These are phyloP conservation scores for Cladosporium sp. DNA, from an alignment of 2,329 filamentous ascomycete species.

Conservation along the genomic window DNA sequence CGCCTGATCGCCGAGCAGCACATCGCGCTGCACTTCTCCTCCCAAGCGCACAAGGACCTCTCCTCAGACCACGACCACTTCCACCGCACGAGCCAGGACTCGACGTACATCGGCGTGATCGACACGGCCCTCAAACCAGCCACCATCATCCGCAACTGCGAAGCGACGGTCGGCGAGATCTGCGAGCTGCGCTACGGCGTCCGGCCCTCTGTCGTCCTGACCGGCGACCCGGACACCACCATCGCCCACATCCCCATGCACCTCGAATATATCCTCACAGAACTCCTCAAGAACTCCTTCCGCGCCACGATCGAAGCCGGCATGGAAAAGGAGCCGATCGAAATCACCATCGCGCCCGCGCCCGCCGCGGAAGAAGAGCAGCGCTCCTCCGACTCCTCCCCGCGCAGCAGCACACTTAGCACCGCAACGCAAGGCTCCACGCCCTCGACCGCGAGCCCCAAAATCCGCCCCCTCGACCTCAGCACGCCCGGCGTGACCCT, in stretches of 20 bases:
- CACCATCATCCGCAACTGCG: constrained; percentile 74
- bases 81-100: constrained; percentile 42
- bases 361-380: constrained; percentile 46
- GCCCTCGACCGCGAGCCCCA: constrained; percentile 23
- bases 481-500: constrained; percentile 81
- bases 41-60: constrained; percentile 62
- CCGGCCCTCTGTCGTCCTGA: constrained; percentile 70
- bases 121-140: constrained; percentile 83
- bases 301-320: constrained; percentile 82
- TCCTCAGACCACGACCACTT: constrained; percentile 30
- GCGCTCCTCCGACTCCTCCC: constrained; percentile 13
- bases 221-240: constrained; percentile 77
- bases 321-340: constrained; percentile 72
- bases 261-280: constrained; percentile 93
- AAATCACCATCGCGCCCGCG: constrained; percentile 80
- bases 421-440: constrained; percentile 32
- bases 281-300: constrained; percentile 95
- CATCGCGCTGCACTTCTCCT: constrained; percentile 75
- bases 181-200: constrained; percentile 95
- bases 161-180: constrained; percentile 87
- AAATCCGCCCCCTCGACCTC: constrained; percentile 41
- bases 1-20: constrained; percentile 94
- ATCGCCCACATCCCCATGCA: constrained; percentile 95
- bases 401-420: constrained; percentile 21
- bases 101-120: constrained; percentile 86